Base-by-base conservation (phyloP, 176 grass and related monocot genomes). In the Hordeum marinum region DNA sequence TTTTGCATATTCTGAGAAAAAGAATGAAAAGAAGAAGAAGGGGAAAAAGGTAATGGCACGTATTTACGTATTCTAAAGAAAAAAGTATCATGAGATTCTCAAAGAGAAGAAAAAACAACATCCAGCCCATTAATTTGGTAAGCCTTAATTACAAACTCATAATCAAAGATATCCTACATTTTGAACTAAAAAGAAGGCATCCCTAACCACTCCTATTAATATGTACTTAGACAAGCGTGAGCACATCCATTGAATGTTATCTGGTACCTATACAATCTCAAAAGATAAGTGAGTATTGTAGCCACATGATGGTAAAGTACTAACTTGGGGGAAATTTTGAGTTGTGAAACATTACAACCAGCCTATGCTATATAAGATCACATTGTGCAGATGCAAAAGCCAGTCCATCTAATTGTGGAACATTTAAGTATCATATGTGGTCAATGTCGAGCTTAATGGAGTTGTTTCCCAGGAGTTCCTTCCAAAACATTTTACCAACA, bases 271-370 rank as follows among this genome's bases (percentile, higher is more conserved):
- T 43, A 25, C 15, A 80, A 66, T 58, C 76, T 57, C 1, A 59
- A 40, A 73, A 39, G 20, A 54, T 54, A 21, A 54, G 14, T 7
- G 27, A 54, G 17, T 17, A 29, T 6, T 52, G 12, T 61, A 58
- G 32, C 37, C 9, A 26, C 34, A 37, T 34, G 41, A 67, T 31
- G 35, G 12, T 36, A 76, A 76, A 14, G 43, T 57, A 82, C 74
- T 50, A 29, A 13, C 35, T 67, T 60, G 32, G n/a, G n/a, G 18
- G 6, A 9, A 74, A 66, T 48, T 24, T 48, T 80, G 26, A 14
- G 35, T 73, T 25, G 32, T 21, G 68, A 84, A 84, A 72, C n/a
- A 57, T 60, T 60, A 80, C 23, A 75, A 48, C 5, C 42, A 69
- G 29, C 25, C 73, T 60, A 83, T 32, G 35, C 61, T 81, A 76